Conservation (phyloP, 1,284 basidiomycete species). For the Laetiporus sulphureus region DNA sequence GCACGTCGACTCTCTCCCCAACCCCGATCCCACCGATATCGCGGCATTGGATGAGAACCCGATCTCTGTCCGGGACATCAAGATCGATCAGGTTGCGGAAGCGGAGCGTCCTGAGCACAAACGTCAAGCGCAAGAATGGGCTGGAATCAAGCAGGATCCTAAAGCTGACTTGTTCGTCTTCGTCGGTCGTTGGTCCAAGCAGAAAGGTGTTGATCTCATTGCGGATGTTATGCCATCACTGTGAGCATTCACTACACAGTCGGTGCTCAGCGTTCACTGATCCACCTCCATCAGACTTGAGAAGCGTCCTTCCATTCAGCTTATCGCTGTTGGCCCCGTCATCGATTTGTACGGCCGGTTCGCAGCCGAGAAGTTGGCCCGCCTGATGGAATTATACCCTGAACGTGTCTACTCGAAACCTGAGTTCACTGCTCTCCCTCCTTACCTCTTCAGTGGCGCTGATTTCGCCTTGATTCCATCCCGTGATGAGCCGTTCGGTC, state of each 20-base stretch:
- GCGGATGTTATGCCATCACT: constrained; percentile 88
- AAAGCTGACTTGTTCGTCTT: constrained; percentile 88
- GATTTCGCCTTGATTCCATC: constrained; percentile 93
- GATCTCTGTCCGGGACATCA: constrained; percentile 62
- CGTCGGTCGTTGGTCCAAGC: constrained; percentile 94
- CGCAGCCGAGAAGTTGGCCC: constrained; percentile 85
- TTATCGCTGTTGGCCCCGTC: constrained; percentile 87
- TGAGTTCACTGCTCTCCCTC: constrained; percentile 89
- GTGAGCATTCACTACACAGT: constrained; percentile 35
- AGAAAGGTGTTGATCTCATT: constrained; percentile 93
- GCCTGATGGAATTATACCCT: constrained; percentile 91
- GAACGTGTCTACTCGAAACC: constrained; percentile 91
- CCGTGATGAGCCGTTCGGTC: constrained; percentile 91
- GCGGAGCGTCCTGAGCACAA: constrained; percentile 83
- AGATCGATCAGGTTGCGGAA: constrained; percentile 79
- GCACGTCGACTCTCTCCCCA: constrained; percentile 90
- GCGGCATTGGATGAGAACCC: constrained; percentile 83
- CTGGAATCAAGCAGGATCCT: constrained; percentile 84
- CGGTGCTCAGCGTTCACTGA: constrained; percentile 5
- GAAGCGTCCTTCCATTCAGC: constrained; percentile 79
- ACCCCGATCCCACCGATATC: constrained; percentile 90
- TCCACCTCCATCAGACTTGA: constrained; percentile 49
- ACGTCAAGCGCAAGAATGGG: constrained; percentile 91
- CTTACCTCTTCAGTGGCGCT: constrained; percentile 88
- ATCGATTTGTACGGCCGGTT: constrained; percentile 93